These are phyloP conservation scores for Podospora pseudocomata DNA, from an alignment of 495 filamentous ascomycete species.

Conservation along the genomic window DNA sequence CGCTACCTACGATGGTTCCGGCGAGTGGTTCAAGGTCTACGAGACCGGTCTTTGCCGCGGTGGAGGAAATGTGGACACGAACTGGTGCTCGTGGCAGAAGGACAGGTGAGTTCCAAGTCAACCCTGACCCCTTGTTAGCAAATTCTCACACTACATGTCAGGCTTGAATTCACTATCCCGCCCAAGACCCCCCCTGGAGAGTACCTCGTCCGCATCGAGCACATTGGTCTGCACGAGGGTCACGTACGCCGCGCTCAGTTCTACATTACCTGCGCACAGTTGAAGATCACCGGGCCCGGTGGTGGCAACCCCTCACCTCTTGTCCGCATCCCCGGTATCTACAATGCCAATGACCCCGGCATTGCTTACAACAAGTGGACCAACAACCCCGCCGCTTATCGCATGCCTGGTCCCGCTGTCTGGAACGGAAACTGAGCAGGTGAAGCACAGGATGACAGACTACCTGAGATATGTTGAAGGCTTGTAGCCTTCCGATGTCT, in stretches of 20 bases:
- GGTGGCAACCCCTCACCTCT: constrained; percentile 40
- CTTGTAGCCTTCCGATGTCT: no score
- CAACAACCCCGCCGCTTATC: constrained; percentile 27
- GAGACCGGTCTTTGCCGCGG: constrained; percentile 35
- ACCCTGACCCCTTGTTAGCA: no score
- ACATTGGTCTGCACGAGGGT: constrained; percentile 52
- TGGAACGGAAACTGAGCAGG: constrained; percentile 28
- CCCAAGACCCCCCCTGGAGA: constrained; percentile 46
- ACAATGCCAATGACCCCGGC: constrained; percentile 43
- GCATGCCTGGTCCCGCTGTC: constrained; percentile 39
- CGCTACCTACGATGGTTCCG: constrained; percentile 45
- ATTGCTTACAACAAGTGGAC: constrained; percentile 44
- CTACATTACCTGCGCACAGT: constrained; percentile 52
- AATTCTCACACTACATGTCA: no score
- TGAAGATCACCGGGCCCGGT: constrained; percentile 48
- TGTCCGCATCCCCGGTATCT: constrained; percentile 51
- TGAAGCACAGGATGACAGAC: background rate
- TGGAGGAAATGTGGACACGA: constrained; percentile 27
- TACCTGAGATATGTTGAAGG: no score
- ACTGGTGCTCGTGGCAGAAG: constrained; percentile 39
- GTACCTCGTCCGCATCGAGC: constrained; percentile 55
- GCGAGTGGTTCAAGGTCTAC: constrained; percentile 53
- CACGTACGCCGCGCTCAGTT: constrained; percentile 41
- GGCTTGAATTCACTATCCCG: constrained; percentile 50
- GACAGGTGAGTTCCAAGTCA: constrained; percentile 12